Evolutionary conservation across 768 basidiomycete genomes (phyloP).

Genomic region (Hirschioporus abietinus): DNA sequence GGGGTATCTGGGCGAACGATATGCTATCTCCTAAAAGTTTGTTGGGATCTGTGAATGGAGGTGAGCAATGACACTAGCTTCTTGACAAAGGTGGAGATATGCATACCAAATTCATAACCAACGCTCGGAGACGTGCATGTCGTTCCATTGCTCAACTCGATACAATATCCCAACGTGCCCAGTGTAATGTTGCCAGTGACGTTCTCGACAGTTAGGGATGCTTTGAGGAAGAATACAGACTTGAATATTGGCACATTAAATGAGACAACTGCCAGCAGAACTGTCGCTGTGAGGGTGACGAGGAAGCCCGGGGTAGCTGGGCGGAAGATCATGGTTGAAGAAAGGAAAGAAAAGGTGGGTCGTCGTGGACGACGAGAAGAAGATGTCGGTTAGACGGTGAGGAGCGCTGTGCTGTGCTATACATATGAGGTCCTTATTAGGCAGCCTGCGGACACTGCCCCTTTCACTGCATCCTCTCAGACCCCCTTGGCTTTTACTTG

Average conservation of each 20-base stretch:
- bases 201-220: slow-evolving; percentile 44
- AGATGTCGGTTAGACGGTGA: not conserved
- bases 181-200: slow-evolving; percentile 66
- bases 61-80: not conserved
- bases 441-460: not conserved
- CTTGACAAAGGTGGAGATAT: slow-evolving; percentile 4
- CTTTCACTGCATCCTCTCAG: not conserved
- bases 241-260: slow-evolving; percentile 91
- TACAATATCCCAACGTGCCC: slow-evolving; percentile 88
- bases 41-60: slow-evolving; percentile 63
- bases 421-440: not conserved
- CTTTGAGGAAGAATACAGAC: slow-evolving; percentile 84
- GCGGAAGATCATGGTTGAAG: slow-evolving; percentile 48
- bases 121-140: slow-evolving; percentile 78
- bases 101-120: slow-evolving; percentile 84
- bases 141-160: slow-evolving; percentile 46
- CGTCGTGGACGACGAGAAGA: not conserved
- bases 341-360: not conserved
- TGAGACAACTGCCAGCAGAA: slow-evolving; percentile 77
- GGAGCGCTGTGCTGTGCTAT: not conserved
- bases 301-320: slow-evolving; percentile 90
- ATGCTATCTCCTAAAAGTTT: slow-evolving; percentile 65
- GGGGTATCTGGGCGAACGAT: slow-evolving; percentile 61
- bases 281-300: slow-evolving; percentile 72
- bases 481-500: not conserved